Evolutionary conservation across 805 yeast species (phyloP).

Genomic region (Yamadazyma insecticola): DNA sequence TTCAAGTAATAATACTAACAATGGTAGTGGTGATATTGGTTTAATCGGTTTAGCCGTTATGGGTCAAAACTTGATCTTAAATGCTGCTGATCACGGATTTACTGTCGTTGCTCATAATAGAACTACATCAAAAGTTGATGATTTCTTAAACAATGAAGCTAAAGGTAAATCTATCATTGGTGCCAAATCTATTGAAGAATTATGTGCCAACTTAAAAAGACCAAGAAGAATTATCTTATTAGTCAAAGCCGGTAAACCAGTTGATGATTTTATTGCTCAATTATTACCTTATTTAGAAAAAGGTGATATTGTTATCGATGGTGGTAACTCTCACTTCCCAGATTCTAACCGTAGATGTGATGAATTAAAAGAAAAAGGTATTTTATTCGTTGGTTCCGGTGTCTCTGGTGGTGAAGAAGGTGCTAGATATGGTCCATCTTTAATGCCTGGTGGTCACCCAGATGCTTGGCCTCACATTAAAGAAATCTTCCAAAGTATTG

Average conservation of each 20-base stretch:
- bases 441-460: conserved; percentile 98
- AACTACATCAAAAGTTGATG: conserved; percentile 93
- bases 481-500: conserved; percentile 90
- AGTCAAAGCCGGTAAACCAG: conserved; percentile 96
- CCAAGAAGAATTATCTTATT: conserved; percentile 93
- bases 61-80: conserved; percentile 97
- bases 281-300: conserved; percentile 86
- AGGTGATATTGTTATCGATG: conserved; percentile 98
- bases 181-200: conserved; percentile 88
- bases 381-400: conserved; percentile 96
- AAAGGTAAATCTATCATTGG: conserved; percentile 96
- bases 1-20: conserved; percentile 37
- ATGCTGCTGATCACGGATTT: conserved; percentile 98
- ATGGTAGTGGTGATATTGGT: conserved; percentile 85
- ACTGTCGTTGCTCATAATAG: conserved; percentile 99
- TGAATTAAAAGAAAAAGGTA: conserved; percentile 82
- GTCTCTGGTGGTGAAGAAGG: conserved; percentile 99
- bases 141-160: conserved; percentile 89
- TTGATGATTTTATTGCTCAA: conserved; percentile 85
- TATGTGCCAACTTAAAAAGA: conserved; percentile 83
- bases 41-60: conserved; percentile 99
- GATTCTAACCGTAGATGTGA: conserved; percentile 96
- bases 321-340: conserved; percentile 99
- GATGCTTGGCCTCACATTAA: conserved; percentile 99
- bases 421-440: conserved; percentile 98